phyloP scores from a whole-genome alignment of 768 basidiomycete genomes.

The Leccinum ochraceum region DNA sequence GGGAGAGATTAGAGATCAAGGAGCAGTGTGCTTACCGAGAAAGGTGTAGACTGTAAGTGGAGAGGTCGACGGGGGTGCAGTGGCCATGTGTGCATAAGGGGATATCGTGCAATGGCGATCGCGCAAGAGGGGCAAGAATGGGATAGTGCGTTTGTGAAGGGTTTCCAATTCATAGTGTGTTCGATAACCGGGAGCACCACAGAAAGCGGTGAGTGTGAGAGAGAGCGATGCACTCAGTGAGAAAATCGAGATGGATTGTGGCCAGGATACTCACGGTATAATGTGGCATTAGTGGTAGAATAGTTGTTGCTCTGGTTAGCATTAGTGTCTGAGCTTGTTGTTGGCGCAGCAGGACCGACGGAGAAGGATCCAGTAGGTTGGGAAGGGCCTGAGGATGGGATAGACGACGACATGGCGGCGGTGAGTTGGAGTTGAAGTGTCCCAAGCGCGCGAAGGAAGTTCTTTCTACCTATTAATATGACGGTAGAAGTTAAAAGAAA shows the following conservation, averaged over 20 bases:
- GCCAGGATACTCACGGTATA: slow-evolving; percentile 29
- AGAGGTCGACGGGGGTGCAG: slow-evolving; percentile 2
- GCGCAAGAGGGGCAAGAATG: slow-evolving; percentile 1
- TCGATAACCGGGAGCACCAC: neutral
- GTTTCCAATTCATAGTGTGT: neutral
- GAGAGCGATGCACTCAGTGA: slow-evolving; percentile 14
- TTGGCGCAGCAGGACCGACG: neutral
- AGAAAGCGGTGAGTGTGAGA: slow-evolving; percentile 11
- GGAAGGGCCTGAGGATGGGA: neutral
- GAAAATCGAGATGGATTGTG: slow-evolving; percentile 14
- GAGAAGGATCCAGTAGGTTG: neutral
- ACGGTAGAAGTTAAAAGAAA: neutral
- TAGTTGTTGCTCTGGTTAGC: neutral
- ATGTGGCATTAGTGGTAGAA: slow-evolving; percentile 23
- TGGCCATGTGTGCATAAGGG: neutral
- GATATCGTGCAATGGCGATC: slow-evolving; percentile 7
- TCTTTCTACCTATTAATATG: slow-evolving; percentile 21
- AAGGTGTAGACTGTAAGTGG: slow-evolving; percentile 33
- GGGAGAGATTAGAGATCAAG: neutral
- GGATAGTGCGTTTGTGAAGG: neutral
- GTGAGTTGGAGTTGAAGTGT: neutral
- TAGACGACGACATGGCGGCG: slow-evolving; percentile 15
- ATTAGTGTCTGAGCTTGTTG: neutral
- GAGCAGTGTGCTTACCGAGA: slow-evolving; percentile 26
- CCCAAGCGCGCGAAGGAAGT: slow-evolving; percentile 2